Evolutionary conservation across 306 rosid species (phyloP), one percentile per base, ranked within the genome.

Genomic region (Adenanthera pavonina): DNA sequence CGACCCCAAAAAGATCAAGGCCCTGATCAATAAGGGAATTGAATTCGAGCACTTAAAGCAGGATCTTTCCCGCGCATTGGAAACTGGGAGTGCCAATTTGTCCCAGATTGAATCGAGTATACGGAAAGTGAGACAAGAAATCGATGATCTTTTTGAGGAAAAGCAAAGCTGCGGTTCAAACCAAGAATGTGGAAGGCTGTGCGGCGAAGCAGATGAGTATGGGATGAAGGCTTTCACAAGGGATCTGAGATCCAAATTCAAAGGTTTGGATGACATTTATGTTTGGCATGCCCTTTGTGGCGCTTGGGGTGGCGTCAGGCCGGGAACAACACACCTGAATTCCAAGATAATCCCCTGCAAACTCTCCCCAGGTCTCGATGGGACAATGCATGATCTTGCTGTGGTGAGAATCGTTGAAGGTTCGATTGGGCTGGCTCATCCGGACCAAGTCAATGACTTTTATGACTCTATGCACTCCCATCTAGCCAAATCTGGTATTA

Each of bases 251-350:
- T 85, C 83, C 15, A 78, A 79, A 54, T 91, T 90, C 81, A 86
- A 89, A 69, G 90, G 94, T 34, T 82, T 95, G 81, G 97, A 95
- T 84, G 97, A 91, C 71, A 89, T 95, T 35, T 95, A 83, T 49
- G 95, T 92, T 38, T 95, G 98, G 98, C 97, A 95, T 73, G 97
- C 98, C 40, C 88, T 95, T 30, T 89, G 92, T 83, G 98, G 98
- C 4, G 95, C 97, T 4, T 95, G 97, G 98, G 98, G 97, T 73
- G 98, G 98, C 51, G 98, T 95, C 62, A 88, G 95, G 74, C 98
- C 97, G 1, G 91, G 91, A 57, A 7, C 97, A 1, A 92, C 97
- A 15, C 91, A 88, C 77, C 81, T 95, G 3, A 62, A 84, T 49
- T 80, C 92, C 0, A 91, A 84, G 59, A 47, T 92, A 38, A 13